Conservation (phyloP, 176 grass and related monocot genomes). For the Otatea glauca region DNA sequence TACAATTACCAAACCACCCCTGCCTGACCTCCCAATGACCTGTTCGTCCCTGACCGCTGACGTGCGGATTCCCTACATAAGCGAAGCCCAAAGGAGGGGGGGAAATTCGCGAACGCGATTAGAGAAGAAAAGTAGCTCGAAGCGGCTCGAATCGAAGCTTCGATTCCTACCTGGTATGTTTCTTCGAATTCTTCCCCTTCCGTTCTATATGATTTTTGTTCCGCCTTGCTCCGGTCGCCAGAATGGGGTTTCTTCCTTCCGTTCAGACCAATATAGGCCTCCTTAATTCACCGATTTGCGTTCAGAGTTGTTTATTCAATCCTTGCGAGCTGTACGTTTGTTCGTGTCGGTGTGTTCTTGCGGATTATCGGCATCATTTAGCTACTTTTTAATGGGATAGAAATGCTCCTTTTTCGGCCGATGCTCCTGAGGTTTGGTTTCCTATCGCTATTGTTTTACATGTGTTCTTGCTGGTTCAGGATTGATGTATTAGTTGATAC, state of each 20-base stretch:
- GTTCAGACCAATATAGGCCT: background rate
- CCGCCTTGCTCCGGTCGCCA: background rate
- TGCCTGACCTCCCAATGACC: background rate
- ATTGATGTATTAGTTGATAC: background rate
- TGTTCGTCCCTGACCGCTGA: conserved; percentile 27
- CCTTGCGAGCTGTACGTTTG: background rate
- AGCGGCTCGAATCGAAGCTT: background rate
- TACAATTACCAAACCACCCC: conserved; percentile 32
- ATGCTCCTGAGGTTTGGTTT: background rate
- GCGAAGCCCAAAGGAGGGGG: background rate
- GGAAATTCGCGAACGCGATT: background rate
- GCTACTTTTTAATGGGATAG: background rate
- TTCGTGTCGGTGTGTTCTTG: background rate
- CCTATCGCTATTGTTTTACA: background rate
- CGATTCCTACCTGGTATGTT: background rate
- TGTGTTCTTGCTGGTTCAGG: background rate
- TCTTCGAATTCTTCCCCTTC: background rate
- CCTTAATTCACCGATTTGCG: background rate
- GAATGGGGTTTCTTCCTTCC: background rate
- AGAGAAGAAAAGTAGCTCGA: background rate
- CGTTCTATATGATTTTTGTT: background rate
- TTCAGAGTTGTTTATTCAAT: too few species aligned
- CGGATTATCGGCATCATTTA: background rate
- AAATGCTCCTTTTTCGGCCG: background rate
- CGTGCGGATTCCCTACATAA: conserved; percentile 31